A percentile compares a stretch with the other conserved stretches of the same genome.
These are phyloP conservation scores for Cercophora samala DNA, from an alignment of 495 filamentous ascomycete genomes.

Conservation along the genomic window DNA sequence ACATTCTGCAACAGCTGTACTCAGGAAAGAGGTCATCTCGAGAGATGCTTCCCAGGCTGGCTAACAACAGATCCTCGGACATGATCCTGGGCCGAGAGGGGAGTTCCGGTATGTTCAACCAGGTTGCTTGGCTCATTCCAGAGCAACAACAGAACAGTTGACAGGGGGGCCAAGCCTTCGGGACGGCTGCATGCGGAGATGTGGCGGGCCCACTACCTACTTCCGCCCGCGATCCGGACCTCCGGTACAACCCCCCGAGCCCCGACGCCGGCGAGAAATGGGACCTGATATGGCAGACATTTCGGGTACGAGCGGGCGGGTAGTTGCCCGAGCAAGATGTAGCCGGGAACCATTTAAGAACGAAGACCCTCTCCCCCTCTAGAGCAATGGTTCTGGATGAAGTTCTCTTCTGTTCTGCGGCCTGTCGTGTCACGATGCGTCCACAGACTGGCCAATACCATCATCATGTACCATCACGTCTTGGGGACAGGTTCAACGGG, in stretches of 20 bases:
- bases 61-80: not conserved
- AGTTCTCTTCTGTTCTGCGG: too few relatives aligned
- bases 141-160: not conserved
- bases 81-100: not conserved
- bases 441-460: too few relatives aligned
- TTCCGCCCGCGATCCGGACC: constrained; percentile 4
- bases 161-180: not conserved
- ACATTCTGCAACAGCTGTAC: not conserved
- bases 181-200: not conserved
- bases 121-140: not conserved
- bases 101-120: not conserved
- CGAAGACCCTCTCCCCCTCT: too few relatives aligned
- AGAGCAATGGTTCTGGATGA: too few relatives aligned
- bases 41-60: not conserved
- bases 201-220: not conserved
- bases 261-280: not conserved
- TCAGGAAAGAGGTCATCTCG: not conserved
- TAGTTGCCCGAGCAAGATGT: not conserved
- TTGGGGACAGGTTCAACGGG: too few relatives aligned
- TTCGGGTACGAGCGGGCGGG: not conserved
- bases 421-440: too few relatives aligned
- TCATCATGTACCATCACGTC: too few relatives aligned
- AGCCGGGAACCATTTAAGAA: not conserved
- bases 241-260: not conserved
- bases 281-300: not conserved